Evolutionary conservation across 164 flowering plant species (phyloP).

Genomic region (Echeveria elegans): DNA sequence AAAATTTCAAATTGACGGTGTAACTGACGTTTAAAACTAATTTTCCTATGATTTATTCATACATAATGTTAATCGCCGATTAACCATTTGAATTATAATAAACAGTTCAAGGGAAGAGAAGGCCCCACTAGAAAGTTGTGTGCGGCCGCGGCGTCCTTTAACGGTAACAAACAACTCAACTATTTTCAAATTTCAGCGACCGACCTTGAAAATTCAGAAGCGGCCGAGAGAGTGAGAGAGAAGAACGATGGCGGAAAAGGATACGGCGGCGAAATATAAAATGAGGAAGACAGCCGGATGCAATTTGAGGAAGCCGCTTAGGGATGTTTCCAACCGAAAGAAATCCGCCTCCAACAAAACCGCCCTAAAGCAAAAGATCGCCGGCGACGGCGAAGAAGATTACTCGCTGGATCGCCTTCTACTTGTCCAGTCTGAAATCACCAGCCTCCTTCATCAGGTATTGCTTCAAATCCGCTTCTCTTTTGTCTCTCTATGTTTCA

Average conservation of each 20-base stretch:
- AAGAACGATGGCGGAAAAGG: neutral
- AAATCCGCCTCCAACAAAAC: neutral
- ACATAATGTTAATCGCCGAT: too few species aligned
- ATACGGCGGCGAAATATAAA: slow-evolving; percentile 1
- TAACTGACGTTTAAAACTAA: too few species aligned
- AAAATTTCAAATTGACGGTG: too few species aligned
- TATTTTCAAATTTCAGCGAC: neutral
- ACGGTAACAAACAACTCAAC: slow-evolving; percentile 5
- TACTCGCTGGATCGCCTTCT: slow-evolving; percentile 54
- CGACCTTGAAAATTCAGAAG: neutral
- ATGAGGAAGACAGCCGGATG: slow-evolving; percentile 24
- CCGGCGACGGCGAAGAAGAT: slow-evolving; percentile 6
- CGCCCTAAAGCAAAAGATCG: neutral
- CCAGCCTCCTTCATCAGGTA: slow-evolving; percentile 51
- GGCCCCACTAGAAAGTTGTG: too few species aligned
- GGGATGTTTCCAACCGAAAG: slow-evolving; percentile 35
- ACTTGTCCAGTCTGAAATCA: slow-evolving; percentile 56
- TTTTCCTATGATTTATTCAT: too few species aligned
- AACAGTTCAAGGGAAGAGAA: too few species aligned
- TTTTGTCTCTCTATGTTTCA: neutral
- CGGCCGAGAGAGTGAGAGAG: slow-evolving; percentile 8
- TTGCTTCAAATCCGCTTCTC: neutral
- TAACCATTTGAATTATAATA: too few species aligned
- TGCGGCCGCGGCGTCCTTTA: neutral
- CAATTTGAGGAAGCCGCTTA: slow-evolving; percentile 38